Evolutionary conservation across 768 basidiomycete species (phyloP), one percentile per base, ranked within the genome.

Genomic region (Crassisporium funariophilum): DNA sequence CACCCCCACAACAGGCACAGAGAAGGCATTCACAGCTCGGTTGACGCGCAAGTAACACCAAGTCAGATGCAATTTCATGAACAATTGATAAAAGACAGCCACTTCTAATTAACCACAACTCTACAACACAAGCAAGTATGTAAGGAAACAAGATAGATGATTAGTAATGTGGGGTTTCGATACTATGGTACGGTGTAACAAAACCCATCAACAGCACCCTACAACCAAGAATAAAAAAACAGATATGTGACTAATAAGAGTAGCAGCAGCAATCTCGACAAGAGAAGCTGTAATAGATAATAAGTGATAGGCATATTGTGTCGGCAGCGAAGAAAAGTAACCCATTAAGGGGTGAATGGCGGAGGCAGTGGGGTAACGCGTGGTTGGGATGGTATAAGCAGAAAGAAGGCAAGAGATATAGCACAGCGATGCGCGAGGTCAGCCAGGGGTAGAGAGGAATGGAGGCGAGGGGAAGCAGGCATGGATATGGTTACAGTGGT

Each of bases 401-500:
- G 35, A 37, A 45, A 50, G 46, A 21, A 33, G 46, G 42, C 41
- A 50, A 40, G 43, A 33, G 33, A 41, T 42, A 44, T 49, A 53
- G 29, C 37, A 47, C 40, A 40, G 47, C 43, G 41, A 52, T 46
- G 34, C 49, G 38, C 33, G 49, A 43, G 53, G 46, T 47, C 50
- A 60, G 56, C 53, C 53, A 52, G 41, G 37, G 45, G 47, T 24
- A 41, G 44, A 58, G 52, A 27, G 44, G 46, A 55, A n/a, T n/a
- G n/a, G n/a, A n/a, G n/a, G n/a, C n/a, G 45, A 54, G 49, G 49
- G 46, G 34, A 54, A 47, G 46, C 25, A 44, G 41, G 38, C 46
- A 54, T 53, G 60, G 52, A 52, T 66, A 66, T 48, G 53, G 55
- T 58, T 66, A 64, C 60, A 69, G 46, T 56, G 53, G 46, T 56